phyloP scores from a whole-genome alignment of 768 basidiomycete genomes.

The Agrocybe pediades region DNA sequence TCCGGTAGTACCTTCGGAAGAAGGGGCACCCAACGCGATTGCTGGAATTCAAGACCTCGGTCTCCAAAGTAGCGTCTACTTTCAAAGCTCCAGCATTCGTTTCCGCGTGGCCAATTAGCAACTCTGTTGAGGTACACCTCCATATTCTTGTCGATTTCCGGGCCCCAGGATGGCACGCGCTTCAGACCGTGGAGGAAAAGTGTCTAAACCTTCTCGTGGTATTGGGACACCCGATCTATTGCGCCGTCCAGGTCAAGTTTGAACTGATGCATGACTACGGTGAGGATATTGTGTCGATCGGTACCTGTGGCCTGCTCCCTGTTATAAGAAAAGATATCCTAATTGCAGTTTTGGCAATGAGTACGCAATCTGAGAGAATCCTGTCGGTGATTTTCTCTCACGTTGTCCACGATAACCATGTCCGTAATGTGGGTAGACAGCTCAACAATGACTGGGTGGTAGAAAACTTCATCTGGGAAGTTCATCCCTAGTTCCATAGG shows the following conservation, averaged over 20 bases:
- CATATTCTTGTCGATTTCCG: conserved; percentile 41
- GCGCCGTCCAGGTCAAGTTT: conserved; percentile 38
- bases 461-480: conserved; percentile 42
- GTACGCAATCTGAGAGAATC: no score
- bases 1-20: conserved; percentile 22
- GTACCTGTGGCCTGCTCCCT: conserved; percentile 31
- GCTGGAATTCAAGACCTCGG: conserved; percentile 32
- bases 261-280: conserved; percentile 49
- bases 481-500: conserved; percentile 36
- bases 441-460: conserved; percentile 36
- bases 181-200: conserved; percentile 36
- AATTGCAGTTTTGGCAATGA: no score
- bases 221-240: conserved; percentile 35
- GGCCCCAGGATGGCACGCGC: conserved; percentile 42
- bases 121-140: conserved; percentile 43
- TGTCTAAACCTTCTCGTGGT: conserved; percentile 36
- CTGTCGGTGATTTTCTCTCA: no score
- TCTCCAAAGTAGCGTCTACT: conserved; percentile 41
- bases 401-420: conserved; percentile 37
- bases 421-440: conserved; percentile 32
- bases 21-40: conserved; percentile 28
- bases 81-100: conserved; percentile 54
- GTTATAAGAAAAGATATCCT: conserved; percentile 27
- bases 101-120: conserved; percentile 53
- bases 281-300: conserved; percentile 45